Evolutionary conservation across 768 basidiomycete species (phyloP).

Genomic region (Russula ochroleuca): DNA sequence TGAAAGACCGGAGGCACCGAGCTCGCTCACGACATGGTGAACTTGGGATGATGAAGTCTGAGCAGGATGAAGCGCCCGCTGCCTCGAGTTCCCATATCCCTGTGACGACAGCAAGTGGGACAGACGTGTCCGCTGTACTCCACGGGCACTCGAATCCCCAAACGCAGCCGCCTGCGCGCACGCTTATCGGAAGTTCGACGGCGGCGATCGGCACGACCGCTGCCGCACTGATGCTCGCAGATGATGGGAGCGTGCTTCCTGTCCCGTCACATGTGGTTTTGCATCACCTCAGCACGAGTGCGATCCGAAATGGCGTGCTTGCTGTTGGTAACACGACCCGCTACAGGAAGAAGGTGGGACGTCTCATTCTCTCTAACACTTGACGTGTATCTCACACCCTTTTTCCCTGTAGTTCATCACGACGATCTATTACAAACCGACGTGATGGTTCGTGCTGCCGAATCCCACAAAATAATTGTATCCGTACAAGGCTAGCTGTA

Average conservation of each 20-base stretch:
- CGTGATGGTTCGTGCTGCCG: constrained; percentile 32
- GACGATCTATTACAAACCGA: constrained; percentile 78
- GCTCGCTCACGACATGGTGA: constrained; percentile 27
- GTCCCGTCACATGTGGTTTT: constrained; percentile 92
- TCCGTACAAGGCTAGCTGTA: constrained; percentile 19
- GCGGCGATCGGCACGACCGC: constrained; percentile 7
- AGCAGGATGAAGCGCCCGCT: constrained; percentile 22
- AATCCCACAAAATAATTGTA: constrained; percentile 12
- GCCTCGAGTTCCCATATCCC: constrained; percentile 30
- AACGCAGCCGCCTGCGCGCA: constrained; percentile 27
- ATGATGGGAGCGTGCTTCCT: constrained; percentile 87
- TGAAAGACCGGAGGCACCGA: constrained; percentile 21
- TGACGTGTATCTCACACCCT: background rate
- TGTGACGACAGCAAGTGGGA: constrained; percentile 35
- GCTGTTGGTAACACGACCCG: constrained; percentile 90
- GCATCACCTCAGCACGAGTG: constrained; percentile 92
- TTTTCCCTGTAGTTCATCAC: constrained; percentile 61
- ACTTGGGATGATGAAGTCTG: constrained; percentile 17
- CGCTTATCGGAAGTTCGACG: constrained; percentile 21
- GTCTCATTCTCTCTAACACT: background rate
- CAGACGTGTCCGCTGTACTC: constrained; percentile 30
- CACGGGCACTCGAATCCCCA: constrained; percentile 10
- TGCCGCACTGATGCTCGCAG: constrained; percentile 48
- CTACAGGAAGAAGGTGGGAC: constrained; percentile 81
- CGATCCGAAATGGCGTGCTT: constrained; percentile 88